Conservation (phyloP, 805 yeast genomes). For the Jamesozyma spencerorum region DNA sequence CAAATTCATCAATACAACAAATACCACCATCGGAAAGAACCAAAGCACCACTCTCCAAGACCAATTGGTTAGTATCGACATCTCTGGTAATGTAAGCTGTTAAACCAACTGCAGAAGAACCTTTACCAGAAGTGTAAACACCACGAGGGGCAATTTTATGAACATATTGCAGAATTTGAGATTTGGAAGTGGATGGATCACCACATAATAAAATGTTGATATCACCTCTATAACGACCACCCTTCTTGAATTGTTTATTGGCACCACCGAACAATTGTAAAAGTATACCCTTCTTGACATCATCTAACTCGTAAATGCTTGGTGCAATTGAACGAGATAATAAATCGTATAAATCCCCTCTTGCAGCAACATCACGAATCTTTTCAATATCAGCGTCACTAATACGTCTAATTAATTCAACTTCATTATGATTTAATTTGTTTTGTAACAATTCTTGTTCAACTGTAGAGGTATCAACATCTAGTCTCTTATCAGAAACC, state of each 20-base stretch:
- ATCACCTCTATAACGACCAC: slow-evolving; percentile 95
- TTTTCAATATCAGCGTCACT: slow-evolving; percentile 59
- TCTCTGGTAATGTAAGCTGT: slow-evolving; percentile 96
- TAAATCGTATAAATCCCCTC: slow-evolving; percentile 77
- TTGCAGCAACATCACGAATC: slow-evolving; percentile 50
- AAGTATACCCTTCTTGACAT: slow-evolving; percentile 89
- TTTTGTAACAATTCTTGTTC: slow-evolving; percentile 37
- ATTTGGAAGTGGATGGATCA: slow-evolving; percentile 96
- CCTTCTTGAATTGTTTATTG: slow-evolving; percentile 76
- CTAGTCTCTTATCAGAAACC: slow-evolving; percentile 71
- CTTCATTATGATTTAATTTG: slow-evolving; percentile 45
- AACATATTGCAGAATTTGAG: slow-evolving; percentile 88
- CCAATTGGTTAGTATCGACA: slow-evolving; percentile 85
- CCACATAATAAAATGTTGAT: slow-evolving; percentile 88
- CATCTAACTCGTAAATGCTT: slow-evolving; percentile 92
- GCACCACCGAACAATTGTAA: slow-evolving; percentile 94
- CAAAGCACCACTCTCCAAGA: slow-evolving; percentile 90
- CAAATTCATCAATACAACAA: slow-evolving; percentile 97
- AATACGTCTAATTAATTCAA: slow-evolving; percentile 65
- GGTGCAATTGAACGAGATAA: slow-evolving; percentile 91
- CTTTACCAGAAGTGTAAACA: slow-evolving; percentile 95
- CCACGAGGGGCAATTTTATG: slow-evolving; percentile 98
- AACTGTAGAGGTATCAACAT: slow-evolving; percentile 64
- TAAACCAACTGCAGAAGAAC: slow-evolving; percentile 97
- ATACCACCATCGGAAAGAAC: slow-evolving; percentile 97